phyloP scores from a whole-genome alignment of 306 rosid species.

The Gynostemma pentaphyllum region DNA sequence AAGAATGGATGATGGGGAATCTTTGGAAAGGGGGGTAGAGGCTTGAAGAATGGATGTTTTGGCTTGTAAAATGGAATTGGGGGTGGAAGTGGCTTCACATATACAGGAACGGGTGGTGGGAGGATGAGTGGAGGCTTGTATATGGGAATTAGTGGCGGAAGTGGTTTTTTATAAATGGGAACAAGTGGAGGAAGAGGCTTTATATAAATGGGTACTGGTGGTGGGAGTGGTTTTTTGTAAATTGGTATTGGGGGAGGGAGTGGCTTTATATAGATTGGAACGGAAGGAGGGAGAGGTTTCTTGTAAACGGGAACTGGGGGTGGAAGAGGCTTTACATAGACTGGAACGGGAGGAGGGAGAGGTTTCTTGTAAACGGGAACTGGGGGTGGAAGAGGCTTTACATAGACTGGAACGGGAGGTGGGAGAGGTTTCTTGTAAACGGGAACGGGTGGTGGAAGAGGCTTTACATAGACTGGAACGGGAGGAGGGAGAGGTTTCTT shows the following conservation, averaged over 20 bases:
- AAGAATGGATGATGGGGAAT: slow-evolving; percentile 19
- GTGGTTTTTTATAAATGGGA: slow-evolving; percentile 11
- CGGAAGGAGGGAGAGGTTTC: slow-evolving; percentile 11
- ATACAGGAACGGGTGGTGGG: slow-evolving; percentile 12
- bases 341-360: background rate
- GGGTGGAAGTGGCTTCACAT: slow-evolving; percentile 13
- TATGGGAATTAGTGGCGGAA: slow-evolving; percentile 18
- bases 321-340: slow-evolving; percentile 15
- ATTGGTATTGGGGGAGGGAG: slow-evolving; percentile 10
- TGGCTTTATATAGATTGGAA: slow-evolving; percentile 13
- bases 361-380: slow-evolving; percentile 11
- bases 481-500: slow-evolving; percentile 12
- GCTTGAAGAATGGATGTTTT: slow-evolving; percentile 23
- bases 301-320: slow-evolving; percentile 6
- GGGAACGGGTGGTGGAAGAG: slow-evolving; percentile 3
- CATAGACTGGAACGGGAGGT: slow-evolving; percentile 8
- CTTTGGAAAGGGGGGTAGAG: slow-evolving; percentile 41
- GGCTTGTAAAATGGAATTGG: slow-evolving; percentile 16
- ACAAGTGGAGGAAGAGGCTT: slow-evolving; percentile 13
- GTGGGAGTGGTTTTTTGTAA: slow-evolving; percentile 15
- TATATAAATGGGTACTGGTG: background rate
- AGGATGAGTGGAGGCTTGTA: slow-evolving; percentile 13
- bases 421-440: slow-evolving; percentile 18
- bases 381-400: slow-evolving; percentile 25
- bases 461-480: background rate